Conservation (phyloP, 148 eudicot species). For the Arctostaphylos glauca region DNA sequence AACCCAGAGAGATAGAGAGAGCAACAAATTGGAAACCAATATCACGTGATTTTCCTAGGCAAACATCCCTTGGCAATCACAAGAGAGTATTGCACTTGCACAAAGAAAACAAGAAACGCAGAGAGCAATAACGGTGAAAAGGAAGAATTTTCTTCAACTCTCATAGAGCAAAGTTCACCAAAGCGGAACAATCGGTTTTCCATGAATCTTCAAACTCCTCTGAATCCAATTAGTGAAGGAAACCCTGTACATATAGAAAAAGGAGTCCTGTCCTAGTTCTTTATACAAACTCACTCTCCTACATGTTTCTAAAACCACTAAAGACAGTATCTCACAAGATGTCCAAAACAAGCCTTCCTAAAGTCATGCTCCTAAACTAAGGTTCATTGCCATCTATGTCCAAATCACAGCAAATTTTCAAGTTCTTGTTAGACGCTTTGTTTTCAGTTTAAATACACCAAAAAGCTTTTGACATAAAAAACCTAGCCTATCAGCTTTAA, state of each 20-base stretch:
- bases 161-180: not conserved
- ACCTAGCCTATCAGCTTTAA: not conserved
- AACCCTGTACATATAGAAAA: not conserved
- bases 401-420: not conserved
- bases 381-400: not conserved
- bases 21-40: not conserved
- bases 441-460: not conserved
- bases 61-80: not conserved
- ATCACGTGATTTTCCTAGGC: not conserved
- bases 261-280: not conserved
- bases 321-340: not conserved
- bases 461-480: not conserved
- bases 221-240: not conserved
- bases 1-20: not conserved
- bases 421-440: not conserved
- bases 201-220: not conserved
- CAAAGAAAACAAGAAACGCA: not conserved
- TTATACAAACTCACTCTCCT: not conserved
- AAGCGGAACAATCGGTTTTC: not conserved
- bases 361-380: not conserved
- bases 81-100: not conserved
- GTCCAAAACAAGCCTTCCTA: not conserved
- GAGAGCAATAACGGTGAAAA: not conserved
- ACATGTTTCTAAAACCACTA: not conserved
- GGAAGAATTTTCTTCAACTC: not conserved